Percentiles rank a stretch among this genome's conserved stretches.
Conservation (phyloP, 345 rosid species). For the Camelina neglecta region DNA sequence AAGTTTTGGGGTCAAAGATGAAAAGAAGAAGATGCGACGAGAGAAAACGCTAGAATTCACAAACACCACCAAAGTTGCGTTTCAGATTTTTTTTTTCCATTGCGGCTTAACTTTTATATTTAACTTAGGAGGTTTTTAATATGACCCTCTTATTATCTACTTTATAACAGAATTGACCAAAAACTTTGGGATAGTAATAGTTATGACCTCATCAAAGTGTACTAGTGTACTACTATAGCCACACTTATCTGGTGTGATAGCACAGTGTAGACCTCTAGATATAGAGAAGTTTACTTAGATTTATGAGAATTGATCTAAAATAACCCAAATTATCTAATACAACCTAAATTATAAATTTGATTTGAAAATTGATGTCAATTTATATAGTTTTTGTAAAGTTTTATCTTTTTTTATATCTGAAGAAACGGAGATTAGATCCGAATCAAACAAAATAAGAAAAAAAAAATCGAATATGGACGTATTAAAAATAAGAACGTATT, state of each 20-base stretch:
- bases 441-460: not conserved
- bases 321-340: not conserved
- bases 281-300: not conserved
- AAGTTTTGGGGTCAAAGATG: not conserved
- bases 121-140: not conserved
- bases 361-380: not conserved
- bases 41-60: constrained; percentile 2
- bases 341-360: not conserved
- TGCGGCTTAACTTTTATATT: not conserved
- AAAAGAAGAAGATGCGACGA: not conserved
- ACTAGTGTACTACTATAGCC: not conserved
- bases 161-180: not conserved
- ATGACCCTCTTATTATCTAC: not conserved
- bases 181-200: not conserved
- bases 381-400: not conserved
- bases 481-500: too few species aligned
- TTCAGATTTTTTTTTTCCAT: not conserved
- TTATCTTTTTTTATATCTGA: not conserved
- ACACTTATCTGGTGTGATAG: not conserved
- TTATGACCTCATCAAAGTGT: not conserved
- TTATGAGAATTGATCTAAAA: not conserved
- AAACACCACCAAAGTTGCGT: not conserved
- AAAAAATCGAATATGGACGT: too few species aligned
- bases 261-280: not conserved
- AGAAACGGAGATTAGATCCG: not conserved